Evolutionary conservation across 176 grass and related monocot species (phyloP).

Genomic region (Bromus sterilis): DNA sequence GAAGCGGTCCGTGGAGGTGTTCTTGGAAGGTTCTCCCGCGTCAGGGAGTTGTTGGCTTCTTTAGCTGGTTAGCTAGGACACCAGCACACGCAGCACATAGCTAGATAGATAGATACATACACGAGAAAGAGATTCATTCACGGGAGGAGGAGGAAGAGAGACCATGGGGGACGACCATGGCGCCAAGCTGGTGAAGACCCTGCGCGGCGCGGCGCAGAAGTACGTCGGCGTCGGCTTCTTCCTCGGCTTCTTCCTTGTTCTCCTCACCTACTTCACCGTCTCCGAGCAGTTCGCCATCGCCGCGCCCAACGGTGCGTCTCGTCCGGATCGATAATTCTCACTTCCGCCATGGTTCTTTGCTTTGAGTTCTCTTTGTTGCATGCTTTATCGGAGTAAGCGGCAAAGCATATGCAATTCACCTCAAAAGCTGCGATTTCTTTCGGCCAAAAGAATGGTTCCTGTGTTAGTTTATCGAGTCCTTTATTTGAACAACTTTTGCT

Average conservation of each 20-base stretch:
- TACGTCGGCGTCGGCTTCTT: conserved; percentile 49
- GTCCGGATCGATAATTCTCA: too few species aligned
- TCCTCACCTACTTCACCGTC: conserved; percentile 65
- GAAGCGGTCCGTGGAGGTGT: conserved; percentile 43
- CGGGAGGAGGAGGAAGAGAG: neutral
- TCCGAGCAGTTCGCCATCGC: conserved; percentile 65
- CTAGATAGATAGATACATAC: neutral
- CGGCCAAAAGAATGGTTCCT: neutral
- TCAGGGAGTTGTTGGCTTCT: conserved; percentile 32
- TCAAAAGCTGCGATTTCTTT: neutral
- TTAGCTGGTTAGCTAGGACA: neutral
- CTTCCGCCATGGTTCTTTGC: neutral
- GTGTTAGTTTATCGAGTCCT: neutral
- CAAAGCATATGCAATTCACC: neutral
- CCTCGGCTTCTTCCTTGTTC: conserved; percentile 76
- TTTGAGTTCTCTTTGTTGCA: neutral
- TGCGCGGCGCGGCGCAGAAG: conserved; percentile 47
- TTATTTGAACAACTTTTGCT: neutral
- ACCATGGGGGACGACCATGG: conserved; percentile 42
- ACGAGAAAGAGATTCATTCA: neutral
- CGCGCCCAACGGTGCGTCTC: conserved; percentile 53
- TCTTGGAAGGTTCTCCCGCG: conserved; percentile 37
- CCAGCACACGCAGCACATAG: neutral
- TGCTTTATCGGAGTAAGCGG: neutral
- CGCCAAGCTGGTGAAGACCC: conserved; percentile 45